phyloP scores from a whole-genome alignment of 1,284 basidiomycete species.

The Naganishia cerealis region DNA sequence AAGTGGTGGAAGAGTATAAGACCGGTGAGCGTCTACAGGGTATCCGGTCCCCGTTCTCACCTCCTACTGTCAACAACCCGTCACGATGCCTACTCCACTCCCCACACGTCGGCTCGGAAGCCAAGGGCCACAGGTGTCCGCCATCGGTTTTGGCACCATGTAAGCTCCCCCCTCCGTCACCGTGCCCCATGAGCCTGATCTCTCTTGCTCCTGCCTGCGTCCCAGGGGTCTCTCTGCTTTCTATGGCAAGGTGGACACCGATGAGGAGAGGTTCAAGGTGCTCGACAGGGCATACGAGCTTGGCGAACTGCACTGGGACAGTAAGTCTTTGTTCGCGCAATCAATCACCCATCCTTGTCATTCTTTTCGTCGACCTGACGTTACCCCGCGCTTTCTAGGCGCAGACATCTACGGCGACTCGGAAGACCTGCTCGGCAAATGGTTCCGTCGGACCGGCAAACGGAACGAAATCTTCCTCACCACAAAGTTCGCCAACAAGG shows the following conservation, averaged over 20 bases:
- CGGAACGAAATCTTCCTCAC: conserved; percentile 55
- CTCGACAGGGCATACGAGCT: conserved; percentile 34
- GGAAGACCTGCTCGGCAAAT: conserved; percentile 34
- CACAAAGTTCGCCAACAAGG: conserved; percentile 58
- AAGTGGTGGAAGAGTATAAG: background rate
- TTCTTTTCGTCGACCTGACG: background rate
- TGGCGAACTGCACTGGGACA: conserved; percentile 32
- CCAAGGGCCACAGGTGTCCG: conserved; percentile 24
- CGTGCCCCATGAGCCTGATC: background rate
- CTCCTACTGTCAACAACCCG: background rate
- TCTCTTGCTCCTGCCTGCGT: background rate
- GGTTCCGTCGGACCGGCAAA: conserved; percentile 25
- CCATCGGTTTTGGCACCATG: conserved; percentile 33
- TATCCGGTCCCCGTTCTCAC: background rate
- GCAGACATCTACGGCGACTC: conserved; percentile 34
- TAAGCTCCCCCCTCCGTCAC: background rate
- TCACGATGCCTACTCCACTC: conserved; percentile 8
- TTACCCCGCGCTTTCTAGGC: conserved; percentile 1
- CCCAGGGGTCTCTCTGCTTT: conserved; percentile 29
- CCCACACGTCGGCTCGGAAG: conserved; percentile 27
- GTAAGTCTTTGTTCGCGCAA: conserved; percentile 2
- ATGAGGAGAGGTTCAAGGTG: conserved; percentile 57
- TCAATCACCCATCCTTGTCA: background rate
- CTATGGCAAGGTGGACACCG: conserved; percentile 41
- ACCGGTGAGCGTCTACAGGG: background rate